A percentile compares a stretch with the other conserved stretches of the same genome.
Conservation (phyloP, 1,284 basidiomycete genomes). For the Irpex sp. region DNA sequence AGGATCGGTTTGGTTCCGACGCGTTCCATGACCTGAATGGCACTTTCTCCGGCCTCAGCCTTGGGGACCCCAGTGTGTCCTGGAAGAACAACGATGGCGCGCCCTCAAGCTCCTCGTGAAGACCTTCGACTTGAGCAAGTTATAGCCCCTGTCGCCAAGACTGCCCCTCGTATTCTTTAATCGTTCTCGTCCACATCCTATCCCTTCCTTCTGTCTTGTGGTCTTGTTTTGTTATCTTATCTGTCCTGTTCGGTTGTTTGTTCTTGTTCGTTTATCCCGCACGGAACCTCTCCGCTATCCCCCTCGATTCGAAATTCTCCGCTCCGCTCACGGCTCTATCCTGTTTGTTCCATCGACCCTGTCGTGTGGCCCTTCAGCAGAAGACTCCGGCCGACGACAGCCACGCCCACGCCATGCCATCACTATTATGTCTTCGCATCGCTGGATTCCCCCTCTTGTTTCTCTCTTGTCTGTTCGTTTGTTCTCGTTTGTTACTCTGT, state of each 20-base stretch:
- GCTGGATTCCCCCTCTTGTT: constrained; percentile 28
- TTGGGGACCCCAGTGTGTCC: constrained; percentile 48
- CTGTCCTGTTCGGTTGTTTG: constrained; percentile 21
- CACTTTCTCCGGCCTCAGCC: constrained; percentile 77
- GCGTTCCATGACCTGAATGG: constrained; percentile 76
- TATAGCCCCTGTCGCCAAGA: constrained; percentile 8
- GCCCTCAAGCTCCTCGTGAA: constrained; percentile 28
- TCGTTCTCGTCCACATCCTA: constrained; percentile 13
- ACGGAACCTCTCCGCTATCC: constrained; percentile 28
- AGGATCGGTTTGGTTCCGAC: constrained; percentile 40
- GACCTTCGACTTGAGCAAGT: constrained; percentile 15
- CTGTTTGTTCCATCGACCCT: constrained; percentile 29
- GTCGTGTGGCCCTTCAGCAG: constrained; percentile 26
- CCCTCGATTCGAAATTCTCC: constrained; percentile 19
- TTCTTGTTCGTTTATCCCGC: constrained; percentile 21
- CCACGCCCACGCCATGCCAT: constrained; percentile 26
- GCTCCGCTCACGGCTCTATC: constrained; percentile 21
- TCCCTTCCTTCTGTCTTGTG: constrained; percentile 16
- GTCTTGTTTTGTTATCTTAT: constrained; percentile 19
- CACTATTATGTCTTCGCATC: constrained; percentile 33
- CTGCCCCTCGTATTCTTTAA: constrained; percentile 5
- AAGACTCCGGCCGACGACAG: constrained; percentile 12
- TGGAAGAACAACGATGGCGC: constrained; percentile 27
- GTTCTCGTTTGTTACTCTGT: constrained; percentile 12
- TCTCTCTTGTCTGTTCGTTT: constrained; percentile 11